Percentiles rank a stretch among this genome's conserved stretches.
These are phyloP conservation scores for Pleoardoris graminearum DNA, from an alignment of 2,329 filamentous ascomycete species.

Conservation along the genomic window DNA sequence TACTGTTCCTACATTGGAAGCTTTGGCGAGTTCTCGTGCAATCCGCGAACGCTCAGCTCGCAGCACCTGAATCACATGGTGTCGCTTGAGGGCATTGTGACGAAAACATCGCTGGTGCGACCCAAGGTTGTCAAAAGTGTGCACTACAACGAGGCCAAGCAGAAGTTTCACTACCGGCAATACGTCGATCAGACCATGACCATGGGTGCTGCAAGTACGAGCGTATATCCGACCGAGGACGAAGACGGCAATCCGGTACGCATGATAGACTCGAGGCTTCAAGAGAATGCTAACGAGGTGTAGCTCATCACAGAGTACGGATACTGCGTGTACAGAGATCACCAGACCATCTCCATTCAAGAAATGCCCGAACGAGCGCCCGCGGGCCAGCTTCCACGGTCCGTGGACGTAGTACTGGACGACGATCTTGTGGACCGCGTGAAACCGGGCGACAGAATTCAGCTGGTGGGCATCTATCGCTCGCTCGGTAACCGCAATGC, in stretches of 20 bases:
- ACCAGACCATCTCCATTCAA: conserved; percentile 97
- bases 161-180: conserved; percentile 84
- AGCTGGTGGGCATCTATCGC: conserved; percentile 94
- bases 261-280: neutral
- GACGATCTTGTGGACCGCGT: conserved; percentile 94
- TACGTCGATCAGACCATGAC: conserved; percentile 99
- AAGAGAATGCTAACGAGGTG: neutral
- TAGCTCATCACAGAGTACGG: conserved; percentile 90
- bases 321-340: conserved; percentile 92
- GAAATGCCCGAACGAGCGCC: conserved; percentile 98
- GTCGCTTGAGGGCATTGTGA: conserved; percentile 95
- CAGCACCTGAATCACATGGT: conserved; percentile 95
- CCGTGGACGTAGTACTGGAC: conserved; percentile 94
- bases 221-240: conserved; percentile 92
- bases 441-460: conserved; percentile 94
- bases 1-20: conserved; percentile 98
- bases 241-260: conserved; percentile 81
- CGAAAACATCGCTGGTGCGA: conserved; percentile 89
- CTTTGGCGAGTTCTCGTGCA: conserved; percentile 93
- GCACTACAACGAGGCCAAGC: conserved; percentile 87
- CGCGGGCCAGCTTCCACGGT: conserved; percentile 89
- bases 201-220: conserved; percentile 79
- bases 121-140: conserved; percentile 99
- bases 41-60: conserved; percentile 88
- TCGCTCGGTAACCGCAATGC: conserved; percentile 94